Conservation (phyloP, 2,329 filamentous ascomycete genomes). For the Stagonosporopsis cucurbitacearum region DNA sequence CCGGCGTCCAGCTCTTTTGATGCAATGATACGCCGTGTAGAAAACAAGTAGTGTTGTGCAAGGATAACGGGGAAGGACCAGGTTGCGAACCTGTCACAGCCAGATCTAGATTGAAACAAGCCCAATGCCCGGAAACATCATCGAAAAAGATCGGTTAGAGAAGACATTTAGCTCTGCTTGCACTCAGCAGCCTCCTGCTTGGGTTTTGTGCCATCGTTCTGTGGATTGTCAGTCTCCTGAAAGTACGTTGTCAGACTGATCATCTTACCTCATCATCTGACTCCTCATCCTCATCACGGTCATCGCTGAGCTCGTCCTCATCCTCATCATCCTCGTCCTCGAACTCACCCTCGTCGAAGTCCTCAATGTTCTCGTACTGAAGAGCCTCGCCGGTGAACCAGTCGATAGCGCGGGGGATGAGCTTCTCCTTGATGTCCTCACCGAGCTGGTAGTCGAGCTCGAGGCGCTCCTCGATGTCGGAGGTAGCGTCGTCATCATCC, state of each 20-base stretch:
- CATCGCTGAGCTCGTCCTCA: constrained; percentile 82
- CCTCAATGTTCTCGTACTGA: constrained; percentile 92
- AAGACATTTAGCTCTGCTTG: constrained; percentile 51
- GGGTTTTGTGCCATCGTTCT: constrained; percentile 53
- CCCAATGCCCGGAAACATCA: constrained; percentile 27
- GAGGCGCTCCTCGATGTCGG: constrained; percentile 95
- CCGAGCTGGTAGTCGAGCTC: constrained; percentile 99
- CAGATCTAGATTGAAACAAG: constrained; percentile 40
- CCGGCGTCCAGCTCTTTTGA: constrained; percentile 32
- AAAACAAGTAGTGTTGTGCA: constrained; percentile 27
- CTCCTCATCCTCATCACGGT: constrained; percentile 74
- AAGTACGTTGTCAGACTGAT: not conserved
- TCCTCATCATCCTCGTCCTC: constrained; percentile 94
- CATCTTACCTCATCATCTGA: constrained; percentile 50
- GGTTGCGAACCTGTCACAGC: constrained; percentile 21
- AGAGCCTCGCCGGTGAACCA: constrained; percentile 99
- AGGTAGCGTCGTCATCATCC: constrained; percentile 76
- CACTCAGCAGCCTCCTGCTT: constrained; percentile 55
- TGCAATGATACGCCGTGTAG: constrained; percentile 40
- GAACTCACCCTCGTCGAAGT: constrained; percentile 80
- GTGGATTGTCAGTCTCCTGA: constrained; percentile 19
- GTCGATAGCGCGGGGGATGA: constrained; percentile 97
- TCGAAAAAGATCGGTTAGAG: constrained; percentile 28
- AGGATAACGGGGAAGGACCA: constrained; percentile 23
- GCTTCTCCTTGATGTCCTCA: constrained; percentile 99